A percentile compares a stretch with the other conserved stretches of the same genome.
These are phyloP conservation scores for Dactylis glomerata DNA, from an alignment of 176 grass and related monocot genomes.

Conservation along the genomic window DNA sequence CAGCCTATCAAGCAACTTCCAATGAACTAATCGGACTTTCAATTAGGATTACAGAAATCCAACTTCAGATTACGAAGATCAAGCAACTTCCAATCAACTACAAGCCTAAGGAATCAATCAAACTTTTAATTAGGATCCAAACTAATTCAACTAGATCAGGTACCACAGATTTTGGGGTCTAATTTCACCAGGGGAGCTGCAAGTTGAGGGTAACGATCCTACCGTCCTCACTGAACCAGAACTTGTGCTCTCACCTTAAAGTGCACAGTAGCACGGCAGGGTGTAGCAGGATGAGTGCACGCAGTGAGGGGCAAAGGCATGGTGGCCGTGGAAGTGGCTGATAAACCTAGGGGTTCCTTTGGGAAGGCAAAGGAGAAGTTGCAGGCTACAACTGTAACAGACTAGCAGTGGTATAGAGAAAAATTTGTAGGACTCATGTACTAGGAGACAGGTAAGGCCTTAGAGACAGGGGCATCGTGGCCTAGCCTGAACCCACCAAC, in stretches of 20 bases:
- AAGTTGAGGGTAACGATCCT: neutral
- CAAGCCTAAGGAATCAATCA: neutral
- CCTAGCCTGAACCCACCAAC: neutral
- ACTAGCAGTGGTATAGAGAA: no score
- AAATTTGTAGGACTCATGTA: no score
- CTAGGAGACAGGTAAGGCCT: no score
- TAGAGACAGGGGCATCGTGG: neutral
- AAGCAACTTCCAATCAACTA: neutral
- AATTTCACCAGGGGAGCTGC: neutral
- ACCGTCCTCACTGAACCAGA: neutral
- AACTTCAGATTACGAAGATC: neutral
- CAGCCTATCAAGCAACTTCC: no score
- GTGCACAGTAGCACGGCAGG: neutral
- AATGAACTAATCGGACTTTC: no score
- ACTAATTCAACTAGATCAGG: neutral
- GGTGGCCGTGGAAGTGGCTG: neutral
- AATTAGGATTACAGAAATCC: no score
- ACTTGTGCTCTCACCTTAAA: neutral
- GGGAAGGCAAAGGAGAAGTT: neutral
- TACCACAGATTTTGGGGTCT: neutral
- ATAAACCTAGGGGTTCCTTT: neutral
- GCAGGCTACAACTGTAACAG: no score
- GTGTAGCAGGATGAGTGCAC: neutral
- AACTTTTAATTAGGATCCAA: neutral
- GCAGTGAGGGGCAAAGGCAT: neutral